These are phyloP conservation scores for Candida tallmaniae DNA, from an alignment of 805 yeast genomes.

Conservation along the genomic window DNA sequence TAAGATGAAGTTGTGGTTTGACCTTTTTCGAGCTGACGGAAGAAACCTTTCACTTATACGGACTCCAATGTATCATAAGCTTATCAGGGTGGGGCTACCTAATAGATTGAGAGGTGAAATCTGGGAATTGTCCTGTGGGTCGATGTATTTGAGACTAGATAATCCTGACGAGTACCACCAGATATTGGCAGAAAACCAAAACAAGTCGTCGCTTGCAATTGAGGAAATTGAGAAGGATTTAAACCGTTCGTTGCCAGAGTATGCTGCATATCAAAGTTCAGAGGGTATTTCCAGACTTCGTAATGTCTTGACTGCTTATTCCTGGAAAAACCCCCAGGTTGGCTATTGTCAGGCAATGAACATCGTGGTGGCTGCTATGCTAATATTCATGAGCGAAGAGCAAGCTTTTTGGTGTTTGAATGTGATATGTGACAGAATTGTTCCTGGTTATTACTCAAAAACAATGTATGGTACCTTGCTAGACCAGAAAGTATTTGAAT, in stretches of 20 bases:
- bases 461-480: slow-evolving; percentile 96
- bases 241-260: slow-evolving; percentile 92
- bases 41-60: slow-evolving; percentile 72
- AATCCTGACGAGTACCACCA: slow-evolving; percentile 55
- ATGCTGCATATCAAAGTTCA: slow-evolving; percentile 82
- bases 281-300: slow-evolving; percentile 85
- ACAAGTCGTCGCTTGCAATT: slow-evolving; percentile 72
- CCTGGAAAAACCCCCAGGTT: slow-evolving; percentile 95
- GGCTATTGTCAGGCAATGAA: slow-evolving; percentile 99
- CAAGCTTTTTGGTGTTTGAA: slow-evolving; percentile 94
- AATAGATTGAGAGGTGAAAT: slow-evolving; percentile 90
- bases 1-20: slow-evolving; percentile 91
- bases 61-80: slow-evolving; percentile 73
- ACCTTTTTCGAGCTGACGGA: slow-evolving; percentile 79
- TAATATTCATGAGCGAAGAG: slow-evolving; percentile 88
- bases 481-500: slow-evolving; percentile 92
- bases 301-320: slow-evolving; percentile 86
- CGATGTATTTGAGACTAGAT: slow-evolving; percentile 67
- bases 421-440: slow-evolving; percentile 73
- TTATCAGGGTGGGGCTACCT: slow-evolving; percentile 90
- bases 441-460: slow-evolving; percentile 94
- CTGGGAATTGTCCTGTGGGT: slow-evolving; percentile 92
- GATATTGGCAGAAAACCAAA: slow-evolving; percentile 56
- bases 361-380: slow-evolving; percentile 75
- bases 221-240: slow-evolving; percentile 97